Evolutionary conservation across 2,329 filamentous ascomycete genomes (phyloP), one percentile per base, ranked within the genome.

Genomic region (Apiospora rasikravindrae): DNA sequence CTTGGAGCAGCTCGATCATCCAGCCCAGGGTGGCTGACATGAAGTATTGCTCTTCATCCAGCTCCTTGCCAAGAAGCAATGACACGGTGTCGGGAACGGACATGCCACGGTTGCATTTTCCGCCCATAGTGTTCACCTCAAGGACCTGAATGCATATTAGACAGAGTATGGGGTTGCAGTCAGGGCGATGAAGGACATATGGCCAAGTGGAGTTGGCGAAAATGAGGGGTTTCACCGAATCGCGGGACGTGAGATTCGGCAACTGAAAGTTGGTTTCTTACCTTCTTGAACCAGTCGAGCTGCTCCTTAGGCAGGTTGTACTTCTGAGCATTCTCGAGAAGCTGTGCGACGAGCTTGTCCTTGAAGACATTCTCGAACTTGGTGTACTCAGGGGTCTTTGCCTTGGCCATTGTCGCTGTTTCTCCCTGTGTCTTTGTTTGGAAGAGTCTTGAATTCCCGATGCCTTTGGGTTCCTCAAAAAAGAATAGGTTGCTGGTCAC

Each of bases 101-200:
- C 90, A 99, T 97, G 85, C 96, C 96, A 80, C 96, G 94, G 87
- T 99, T 99, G 87, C 95, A 98, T 88, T 99, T 99, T 81, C 96
- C 96, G 77, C 96, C 96, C 70, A 96, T 86, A 8, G 94, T 91
- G 86, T 99, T 99, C 85, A 90, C 88, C 81, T 95, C 89, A 79
- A 98, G 89, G 74, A 89, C 92, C 94, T 98, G 69, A 49, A 71
- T 69, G 67, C 44, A 49, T 66, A 72, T 79, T 71, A 80, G 75
- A 72, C 22, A 33, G 26, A 40, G 57, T n/a, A n/a, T 5, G 33
- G 33, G 29, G 33, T 37, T 22, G 29, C 10, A 37, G 57, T 13
- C 10, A n/a, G n/a, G 57, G 19, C 19, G 29, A n/a, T 10, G 33
- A 8, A 22, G 33, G 22, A 40, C 22, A 33, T 13, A 40, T 24